A percentile compares a stretch with the other conserved stretches of the same genome.
These are phyloP conservation scores for Coemansia sp. DNA, from an alignment of 192 early-diverging fungal species.

Conservation along the genomic window DNA sequence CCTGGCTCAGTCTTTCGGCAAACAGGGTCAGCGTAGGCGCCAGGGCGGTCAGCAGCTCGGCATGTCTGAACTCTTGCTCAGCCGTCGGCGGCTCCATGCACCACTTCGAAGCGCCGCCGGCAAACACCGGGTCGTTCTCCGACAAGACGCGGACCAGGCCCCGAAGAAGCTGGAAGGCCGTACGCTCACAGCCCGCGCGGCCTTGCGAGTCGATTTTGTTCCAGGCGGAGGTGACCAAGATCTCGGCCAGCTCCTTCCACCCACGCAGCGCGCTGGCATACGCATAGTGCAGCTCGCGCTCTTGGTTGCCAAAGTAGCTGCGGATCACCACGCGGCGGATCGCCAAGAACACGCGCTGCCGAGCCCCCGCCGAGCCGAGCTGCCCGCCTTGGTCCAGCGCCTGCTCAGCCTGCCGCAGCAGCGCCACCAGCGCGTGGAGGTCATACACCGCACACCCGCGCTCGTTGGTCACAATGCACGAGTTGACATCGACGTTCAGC, in stretches of 20 bases:
- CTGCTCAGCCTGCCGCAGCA: constrained; percentile 59
- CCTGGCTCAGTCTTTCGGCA: constrained; percentile 39
- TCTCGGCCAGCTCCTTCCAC: constrained; percentile 84
- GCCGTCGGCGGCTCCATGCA: constrained; percentile 28
- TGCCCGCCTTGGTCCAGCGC: constrained; percentile 54
- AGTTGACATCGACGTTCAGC: constrained; percentile 59
- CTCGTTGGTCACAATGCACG: constrained; percentile 60
- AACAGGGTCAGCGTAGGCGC: constrained; percentile 44
- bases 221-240: constrained; percentile 63
- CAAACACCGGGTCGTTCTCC: constrained; percentile 36
- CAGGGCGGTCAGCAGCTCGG: constrained; percentile 44
- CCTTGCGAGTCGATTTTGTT: constrained; percentile 67
- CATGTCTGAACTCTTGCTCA: constrained; percentile 42
- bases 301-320: constrained; percentile 75
- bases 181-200: constrained; percentile 61
- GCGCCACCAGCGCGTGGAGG: constrained; percentile 66
- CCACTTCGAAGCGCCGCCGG: constrained; percentile 16
- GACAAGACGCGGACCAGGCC: constrained; percentile 62
- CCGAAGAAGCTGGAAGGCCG: constrained; percentile 66
- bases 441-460: constrained; percentile 70
- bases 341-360: constrained; percentile 57
- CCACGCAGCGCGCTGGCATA: constrained; percentile 71
- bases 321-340: constrained; percentile 66
- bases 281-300: constrained; percentile 70
- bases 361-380: constrained; percentile 54